phyloP scores from a whole-genome alignment of 257 asterid genomes.

The Striga asiatica region DNA sequence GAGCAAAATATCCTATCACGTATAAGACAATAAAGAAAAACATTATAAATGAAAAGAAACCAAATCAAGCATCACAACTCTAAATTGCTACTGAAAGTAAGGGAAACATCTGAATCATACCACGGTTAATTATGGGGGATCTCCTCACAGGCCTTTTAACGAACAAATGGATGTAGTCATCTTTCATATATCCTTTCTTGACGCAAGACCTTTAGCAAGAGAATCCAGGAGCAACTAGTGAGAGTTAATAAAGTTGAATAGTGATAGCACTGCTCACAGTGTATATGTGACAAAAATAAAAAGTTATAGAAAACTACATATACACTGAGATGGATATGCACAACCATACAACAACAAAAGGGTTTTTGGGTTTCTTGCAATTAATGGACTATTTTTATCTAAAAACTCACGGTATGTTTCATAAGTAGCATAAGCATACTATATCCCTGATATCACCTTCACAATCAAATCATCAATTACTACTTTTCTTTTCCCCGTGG shows the following conservation, averaged over 20 bases:
- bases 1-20: slow-evolving; percentile 82
- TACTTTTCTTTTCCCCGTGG: too few relatives aligned
- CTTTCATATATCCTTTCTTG: slow-evolving; percentile 79
- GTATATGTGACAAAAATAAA: too few relatives aligned
- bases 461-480: too few relatives aligned
- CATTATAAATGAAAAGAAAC: slow-evolving; percentile 1
- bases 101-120: slow-evolving; percentile 25
- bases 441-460: too few relatives aligned
- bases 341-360: too few relatives aligned
- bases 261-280: not conserved
- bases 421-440: too few relatives aligned
- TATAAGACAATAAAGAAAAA: slow-evolving; percentile 8
- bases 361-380: too few relatives aligned
- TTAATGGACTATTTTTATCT: too few relatives aligned
- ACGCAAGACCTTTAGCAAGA: slow-evolving; percentile 62
- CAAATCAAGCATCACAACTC: not conserved
- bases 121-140: slow-evolving; percentile 93
- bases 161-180: slow-evolving; percentile 48
- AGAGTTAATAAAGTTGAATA: not conserved
- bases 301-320: too few relatives aligned
- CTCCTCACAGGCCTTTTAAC: slow-evolving; percentile 62
- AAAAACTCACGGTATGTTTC: too few relatives aligned
- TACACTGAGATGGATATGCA: too few relatives aligned
- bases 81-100: slow-evolving; percentile 9
- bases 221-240: slow-evolving; percentile 10